phyloP scores from a whole-genome alignment of 2,329 filamentous ascomycete species.

The Remersonia thermophila region DNA sequence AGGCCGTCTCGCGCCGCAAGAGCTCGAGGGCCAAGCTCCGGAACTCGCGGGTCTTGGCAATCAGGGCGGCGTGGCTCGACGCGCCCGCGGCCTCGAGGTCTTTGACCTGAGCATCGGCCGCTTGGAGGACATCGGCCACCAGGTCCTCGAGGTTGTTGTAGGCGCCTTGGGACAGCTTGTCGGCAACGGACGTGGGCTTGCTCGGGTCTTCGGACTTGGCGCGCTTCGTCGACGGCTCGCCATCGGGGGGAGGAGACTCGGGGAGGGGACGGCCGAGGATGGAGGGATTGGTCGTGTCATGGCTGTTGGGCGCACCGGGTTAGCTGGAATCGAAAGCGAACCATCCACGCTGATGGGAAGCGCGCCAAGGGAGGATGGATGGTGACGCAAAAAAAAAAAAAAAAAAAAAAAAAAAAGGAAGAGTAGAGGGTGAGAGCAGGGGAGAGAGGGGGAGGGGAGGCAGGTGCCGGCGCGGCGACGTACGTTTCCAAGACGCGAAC shows the following conservation, averaged over 20 bases:
- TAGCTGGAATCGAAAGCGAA: too few species aligned
- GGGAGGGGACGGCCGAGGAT: constrained; percentile 43
- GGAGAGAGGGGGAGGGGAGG: neutral
- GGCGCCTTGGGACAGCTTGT: constrained; percentile 38
- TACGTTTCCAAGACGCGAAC: constrained; percentile 32
- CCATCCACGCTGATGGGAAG: too few species aligned
- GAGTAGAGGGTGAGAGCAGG: constrained; percentile 8
- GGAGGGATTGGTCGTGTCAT: constrained; percentile 37
- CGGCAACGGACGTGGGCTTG: constrained; percentile 33
- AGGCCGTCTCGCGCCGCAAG: constrained; percentile 46
- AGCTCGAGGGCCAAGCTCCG: constrained; percentile 51
- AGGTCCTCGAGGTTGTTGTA: constrained; percentile 55
- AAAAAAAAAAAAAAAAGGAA: too few species aligned
- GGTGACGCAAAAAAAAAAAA: too few species aligned
- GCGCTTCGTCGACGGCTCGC: constrained; percentile 47
- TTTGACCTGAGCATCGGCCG: constrained; percentile 27
- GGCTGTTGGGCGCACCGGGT: constrained; percentile 33
- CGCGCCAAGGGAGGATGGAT: too few species aligned
- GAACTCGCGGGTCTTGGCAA: constrained; percentile 41
- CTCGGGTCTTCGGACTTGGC: constrained; percentile 41
- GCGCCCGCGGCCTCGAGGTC: constrained; percentile 30
- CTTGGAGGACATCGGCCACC: constrained; percentile 39
- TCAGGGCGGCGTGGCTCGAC: constrained; percentile 23
- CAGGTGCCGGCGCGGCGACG: constrained; percentile 11
- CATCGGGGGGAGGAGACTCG: constrained; percentile 27